These are phyloP conservation scores for Hyphopichia khmerensis DNA, from an alignment of 1,139 yeast genomes.

Conservation along the genomic window DNA sequence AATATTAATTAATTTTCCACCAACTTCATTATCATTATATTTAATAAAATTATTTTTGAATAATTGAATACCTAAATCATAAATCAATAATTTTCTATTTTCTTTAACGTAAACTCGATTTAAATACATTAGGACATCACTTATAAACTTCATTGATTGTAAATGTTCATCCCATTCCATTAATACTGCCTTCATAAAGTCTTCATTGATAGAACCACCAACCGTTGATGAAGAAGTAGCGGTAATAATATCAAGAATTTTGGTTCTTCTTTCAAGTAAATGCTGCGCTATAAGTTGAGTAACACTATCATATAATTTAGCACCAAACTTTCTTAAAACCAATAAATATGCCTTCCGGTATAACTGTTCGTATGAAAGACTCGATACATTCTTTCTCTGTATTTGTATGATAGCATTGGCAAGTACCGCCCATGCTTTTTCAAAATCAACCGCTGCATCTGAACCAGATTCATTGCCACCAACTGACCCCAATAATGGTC, in stretches of 20 bases:
- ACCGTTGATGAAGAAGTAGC: slow-evolving; percentile 2
- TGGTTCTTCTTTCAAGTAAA: slow-evolving; percentile 33
- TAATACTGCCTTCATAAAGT: slow-evolving; percentile 48
- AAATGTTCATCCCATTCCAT: slow-evolving; percentile 75
- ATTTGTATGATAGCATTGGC: slow-evolving; percentile 78
- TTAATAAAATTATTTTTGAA: slow-evolving; percentile 49
- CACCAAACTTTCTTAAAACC: slow-evolving; percentile 75
- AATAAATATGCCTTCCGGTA: slow-evolving; percentile 80
- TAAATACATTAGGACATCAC: slow-evolving; percentile 87
- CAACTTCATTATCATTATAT: slow-evolving; percentile 48
- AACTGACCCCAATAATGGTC: slow-evolving; percentile 33
- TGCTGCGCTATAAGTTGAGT: slow-evolving; percentile 50
- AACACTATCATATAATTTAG: slow-evolving; percentile 65
- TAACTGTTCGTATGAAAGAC: slow-evolving; percentile 78
- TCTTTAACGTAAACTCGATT: slow-evolving; percentile 82
- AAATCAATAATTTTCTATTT: slow-evolving; percentile 61
- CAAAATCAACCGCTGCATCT: slow-evolving; percentile 45
- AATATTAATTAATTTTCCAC: slow-evolving; percentile 46
- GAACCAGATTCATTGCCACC: slow-evolving; percentile 14
- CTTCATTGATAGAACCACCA: slow-evolving; percentile 17
- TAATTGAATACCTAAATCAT: slow-evolving; percentile 70
- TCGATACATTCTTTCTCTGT: slow-evolving; percentile 69
- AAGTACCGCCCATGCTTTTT: slow-evolving; percentile 67
- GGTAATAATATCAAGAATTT: slow-evolving; percentile 15
- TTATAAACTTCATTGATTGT: slow-evolving; percentile 72